Percentiles rank a stretch among this genome's conserved stretches.
Evolutionary conservation across 129 eudicot species (phyloP).

Genomic region (Escallonia rubra): DNA sequence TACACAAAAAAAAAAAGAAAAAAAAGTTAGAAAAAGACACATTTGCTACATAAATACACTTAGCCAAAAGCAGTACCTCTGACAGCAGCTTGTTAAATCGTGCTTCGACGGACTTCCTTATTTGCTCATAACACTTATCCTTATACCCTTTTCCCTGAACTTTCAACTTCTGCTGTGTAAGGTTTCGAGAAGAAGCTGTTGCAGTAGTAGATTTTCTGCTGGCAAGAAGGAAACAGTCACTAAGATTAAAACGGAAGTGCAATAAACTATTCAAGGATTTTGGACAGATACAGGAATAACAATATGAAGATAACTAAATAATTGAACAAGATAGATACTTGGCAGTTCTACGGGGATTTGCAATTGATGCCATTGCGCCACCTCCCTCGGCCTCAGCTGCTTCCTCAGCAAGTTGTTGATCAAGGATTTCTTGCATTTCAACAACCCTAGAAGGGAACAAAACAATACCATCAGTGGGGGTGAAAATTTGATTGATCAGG

Average conservation of each 20-base stretch:
- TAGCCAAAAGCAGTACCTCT: slow-evolving; percentile 46
- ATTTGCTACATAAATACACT: not conserved
- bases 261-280: not conserved
- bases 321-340: slow-evolving; percentile 46
- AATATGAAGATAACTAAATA: not conserved
- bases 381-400: slow-evolving; percentile 99
- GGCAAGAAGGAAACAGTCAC: slow-evolving; percentile 8
- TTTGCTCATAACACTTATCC: slow-evolving; percentile 92
- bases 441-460: slow-evolving; percentile 57
- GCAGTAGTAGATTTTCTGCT: slow-evolving; percentile 56
- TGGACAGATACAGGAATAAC: slow-evolving; percentile 4
- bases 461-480: not conserved
- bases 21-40: not conserved
- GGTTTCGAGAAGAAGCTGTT: slow-evolving; percentile 55
- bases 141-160: slow-evolving; percentile 91
- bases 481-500: slow-evolving; percentile 5
- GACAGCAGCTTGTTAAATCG: slow-evolving; percentile 66
- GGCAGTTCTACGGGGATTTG: slow-evolving; percentile 80
- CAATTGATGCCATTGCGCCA: slow-evolving; percentile 82
- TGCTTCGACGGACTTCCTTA: slow-evolving; percentile 74
- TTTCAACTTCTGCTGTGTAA: slow-evolving; percentile 57
- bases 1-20: slow-evolving; percentile 3
- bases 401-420: slow-evolving; percentile 93
- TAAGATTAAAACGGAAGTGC: slow-evolving; percentile 1
- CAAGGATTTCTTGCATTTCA: slow-evolving; percentile 97